Base-by-base conservation (phyloP, 768 basidiomycete species). In the Boletus barrowsii region DNA sequence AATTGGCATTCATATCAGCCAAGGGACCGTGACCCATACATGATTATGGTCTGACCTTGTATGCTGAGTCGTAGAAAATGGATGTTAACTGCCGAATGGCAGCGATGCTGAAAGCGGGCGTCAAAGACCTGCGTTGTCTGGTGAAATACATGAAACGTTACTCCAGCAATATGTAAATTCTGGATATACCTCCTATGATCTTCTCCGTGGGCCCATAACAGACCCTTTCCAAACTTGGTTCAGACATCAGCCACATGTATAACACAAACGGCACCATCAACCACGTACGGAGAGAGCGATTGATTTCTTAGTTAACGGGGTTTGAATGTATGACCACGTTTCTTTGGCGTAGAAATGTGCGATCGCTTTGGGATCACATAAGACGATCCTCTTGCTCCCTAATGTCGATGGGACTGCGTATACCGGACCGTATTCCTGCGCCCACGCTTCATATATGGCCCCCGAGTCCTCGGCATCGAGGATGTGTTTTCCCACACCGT, bases 351-450 rank as follows among this genome's bases (percentile, higher is more conserved):
- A 44, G 4, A 49, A 54, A 35, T 64, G 59, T 10, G 63, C 41
- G 18, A 64, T 61, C 4, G 62, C 59, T 50, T 77, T 82, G 4
- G 76, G 76, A 56, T 81, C 81, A 42, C 72, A 69, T 17, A 68
- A 35, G 7, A 68, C 15, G 22, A 67, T 46, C 36, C 22, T 46
- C 10, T 41, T 42, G 4, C 17, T 29, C 2, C 66, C 58, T 11
- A 68, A 11, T 2, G 56, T 43, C 13, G 54, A 54, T 9, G 67
- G 64, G 10, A 59, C 39, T 5, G 30, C 42, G 18, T 63, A 68
- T 10, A 35, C 63, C 0, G 45, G 37, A 3, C 66, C 67, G 33
- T 60, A 68, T 26, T 60, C 58, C 15, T 52, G 40, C 0, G 64
- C 64, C 64, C 67, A 68, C 0, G 41, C 33, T 49, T 68, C 67